A percentile compares a stretch with the other conserved stretches of the same genome.
Conservation (phyloP, 352 stramenopile genomes). For the Paralagenidium karlingii region DNA sequence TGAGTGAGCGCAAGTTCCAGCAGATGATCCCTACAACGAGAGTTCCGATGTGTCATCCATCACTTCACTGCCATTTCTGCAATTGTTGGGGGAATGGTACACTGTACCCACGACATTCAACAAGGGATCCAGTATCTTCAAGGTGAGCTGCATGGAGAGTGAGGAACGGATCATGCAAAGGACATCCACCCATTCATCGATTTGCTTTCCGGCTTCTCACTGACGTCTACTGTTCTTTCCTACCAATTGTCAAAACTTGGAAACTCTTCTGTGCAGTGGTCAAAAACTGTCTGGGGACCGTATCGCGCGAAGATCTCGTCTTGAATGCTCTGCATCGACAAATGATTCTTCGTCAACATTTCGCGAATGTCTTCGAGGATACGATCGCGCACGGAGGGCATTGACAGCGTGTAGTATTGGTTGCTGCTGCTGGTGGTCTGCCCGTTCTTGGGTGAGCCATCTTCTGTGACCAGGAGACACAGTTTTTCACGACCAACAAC, state of each 20-base stretch:
- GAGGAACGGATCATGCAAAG: no score
- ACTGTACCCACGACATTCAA: no score
- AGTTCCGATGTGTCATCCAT: no score
- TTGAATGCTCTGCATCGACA: conserved; percentile 18
- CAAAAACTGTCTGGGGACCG: conserved; percentile 29
- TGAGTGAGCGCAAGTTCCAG: no score
- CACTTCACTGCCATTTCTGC: no score
- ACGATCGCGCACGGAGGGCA: conserved; percentile 33
- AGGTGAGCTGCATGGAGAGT: no score
- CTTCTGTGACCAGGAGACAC: conserved; percentile 27
- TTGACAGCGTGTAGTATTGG: conserved; percentile 18
- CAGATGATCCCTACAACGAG: no score
- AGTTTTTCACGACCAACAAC: conserved; percentile 5
- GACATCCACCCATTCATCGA: no score
- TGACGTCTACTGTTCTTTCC: no score
- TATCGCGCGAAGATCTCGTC: conserved; percentile 14
- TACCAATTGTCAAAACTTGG: conserved; percentile 33
- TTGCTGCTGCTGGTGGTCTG: not conserved
- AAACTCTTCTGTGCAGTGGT: conserved; percentile 16
- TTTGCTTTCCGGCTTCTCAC: no score
- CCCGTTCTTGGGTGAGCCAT: conserved; percentile 2
- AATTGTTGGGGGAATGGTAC: no score
- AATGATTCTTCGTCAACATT: conserved; percentile 18
- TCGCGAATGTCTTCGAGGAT: conserved; percentile 37
- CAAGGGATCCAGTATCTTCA: no score